A percentile compares a stretch with the other conserved stretches of the same genome.
These are phyloP conservation scores for Hippophae tibetana DNA, from an alignment of 306 rosid genomes.

Conservation along the genomic window DNA sequence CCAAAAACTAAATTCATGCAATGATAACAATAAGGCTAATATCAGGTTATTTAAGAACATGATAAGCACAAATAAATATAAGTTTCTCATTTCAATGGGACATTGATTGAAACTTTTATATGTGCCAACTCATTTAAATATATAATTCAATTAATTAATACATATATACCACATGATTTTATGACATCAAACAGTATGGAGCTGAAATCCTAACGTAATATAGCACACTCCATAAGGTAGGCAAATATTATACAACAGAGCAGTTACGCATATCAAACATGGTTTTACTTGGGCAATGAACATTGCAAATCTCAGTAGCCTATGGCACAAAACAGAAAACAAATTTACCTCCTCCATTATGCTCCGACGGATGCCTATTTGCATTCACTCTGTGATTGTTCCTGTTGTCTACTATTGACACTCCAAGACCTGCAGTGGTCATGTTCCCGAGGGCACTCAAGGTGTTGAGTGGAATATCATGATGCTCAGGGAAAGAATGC, in stretches of 20 bases:
- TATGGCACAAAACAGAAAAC: neutral
- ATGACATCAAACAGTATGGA: too few relatives aligned
- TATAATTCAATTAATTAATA: too few relatives aligned
- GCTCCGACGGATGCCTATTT: constrained; percentile 46
- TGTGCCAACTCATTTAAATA: too few relatives aligned
- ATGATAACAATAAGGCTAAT: neutral
- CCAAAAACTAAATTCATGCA: constrained; percentile 16
- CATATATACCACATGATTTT: too few relatives aligned
- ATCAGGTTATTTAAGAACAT: neutral
- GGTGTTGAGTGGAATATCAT: constrained; percentile 36
- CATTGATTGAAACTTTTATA: too few relatives aligned
- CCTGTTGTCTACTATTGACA: constrained; percentile 44
- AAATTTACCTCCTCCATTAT: constrained; percentile 46
- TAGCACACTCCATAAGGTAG: too few relatives aligned
- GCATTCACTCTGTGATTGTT: constrained; percentile 39
- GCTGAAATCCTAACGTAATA: too few relatives aligned
- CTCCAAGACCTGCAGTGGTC: constrained; percentile 39
- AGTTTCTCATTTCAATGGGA: too few relatives aligned
- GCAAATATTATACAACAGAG: too few relatives aligned
- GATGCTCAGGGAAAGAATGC: constrained; percentile 64
- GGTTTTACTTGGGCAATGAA: too few relatives aligned
- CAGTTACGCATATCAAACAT: too few relatives aligned
- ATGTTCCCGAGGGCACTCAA: constrained; percentile 31
- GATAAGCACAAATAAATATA: neutral
- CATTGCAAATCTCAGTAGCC: too few relatives aligned